Evolutionary conservation across 495 filamentous ascomycete species (phyloP), one percentile per base, ranked within the genome.

Genomic region (Penicillium coffeae): DNA sequence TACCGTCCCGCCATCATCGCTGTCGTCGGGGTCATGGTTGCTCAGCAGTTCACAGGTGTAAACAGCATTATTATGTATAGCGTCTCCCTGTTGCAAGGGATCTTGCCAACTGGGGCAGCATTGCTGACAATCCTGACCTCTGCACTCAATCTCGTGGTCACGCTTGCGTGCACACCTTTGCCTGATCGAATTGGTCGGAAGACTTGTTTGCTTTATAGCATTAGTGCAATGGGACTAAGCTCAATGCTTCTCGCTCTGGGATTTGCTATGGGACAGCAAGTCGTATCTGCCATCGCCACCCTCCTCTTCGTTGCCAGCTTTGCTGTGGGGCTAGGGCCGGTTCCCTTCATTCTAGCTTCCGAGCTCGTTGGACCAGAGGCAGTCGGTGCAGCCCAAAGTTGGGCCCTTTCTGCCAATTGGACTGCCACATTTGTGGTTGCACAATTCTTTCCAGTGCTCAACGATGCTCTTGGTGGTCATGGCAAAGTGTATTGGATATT

Each of bases 31-130:
- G 84, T 96, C 52, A 97, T 97, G 94, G 70, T 91, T 30, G 84
- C 88, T 8, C 93, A 98, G 59, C 93, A 98, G 60, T 75, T 98
- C 18, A 86, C 82, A 22, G 91, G 92, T 21, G 90, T 98, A 70
- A 98, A 98, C 75, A 90, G 87, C 46, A 90, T 97, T 55, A 84
- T 98, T 64, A 96, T 98, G 90, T 97, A 98, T 68, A 93, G 89
- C 7, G 93, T 98, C 2, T 88, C 87, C 3, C 80, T 97, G 2
- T 76, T 98, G 30, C 78, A 83, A 30, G 80, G 75, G 37, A 79
- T 96, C 8, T 70, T 97, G 0, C 86, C 87, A 7, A 82, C 85
- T 19, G 86, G 78, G 22, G 89, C 90, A 0, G 86, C 84, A 0
- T 65, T 89, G 4, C 72, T 97, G 40, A 91, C 90, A 44, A 90